phyloP scores from a whole-genome alignment of 371 early-diverging fungal genomes.

The Mortierella sp. region DNA sequence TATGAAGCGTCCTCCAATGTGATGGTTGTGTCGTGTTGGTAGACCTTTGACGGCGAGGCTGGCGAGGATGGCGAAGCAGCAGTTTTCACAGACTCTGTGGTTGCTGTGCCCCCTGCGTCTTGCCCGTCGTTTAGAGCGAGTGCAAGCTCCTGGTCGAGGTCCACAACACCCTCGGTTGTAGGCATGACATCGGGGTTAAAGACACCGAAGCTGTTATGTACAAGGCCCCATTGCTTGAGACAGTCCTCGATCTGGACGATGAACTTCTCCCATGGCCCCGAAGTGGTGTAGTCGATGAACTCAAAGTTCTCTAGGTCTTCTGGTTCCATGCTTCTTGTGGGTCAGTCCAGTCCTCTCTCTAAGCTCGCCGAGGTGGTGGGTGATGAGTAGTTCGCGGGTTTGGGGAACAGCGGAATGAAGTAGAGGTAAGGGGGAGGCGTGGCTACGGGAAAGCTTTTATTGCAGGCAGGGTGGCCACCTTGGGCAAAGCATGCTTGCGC shows the following conservation, averaged over 20 bases:
- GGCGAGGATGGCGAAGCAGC: not conserved
- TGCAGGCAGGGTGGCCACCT: no score
- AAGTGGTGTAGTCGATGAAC: constrained; percentile 53
- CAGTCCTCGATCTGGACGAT: constrained; percentile 51
- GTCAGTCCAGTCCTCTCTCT: constrained; percentile 52
- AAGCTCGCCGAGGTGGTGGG: not conserved
- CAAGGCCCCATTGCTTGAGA: constrained; percentile 43
- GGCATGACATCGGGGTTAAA: constrained; percentile 46
- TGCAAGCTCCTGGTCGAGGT: constrained; percentile 40
- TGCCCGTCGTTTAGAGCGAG: constrained; percentile 51
- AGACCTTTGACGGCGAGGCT: constrained; percentile 23
- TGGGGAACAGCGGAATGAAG: no score
- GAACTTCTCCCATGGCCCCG: constrained; percentile 53
- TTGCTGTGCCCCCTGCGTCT: constrained; percentile 19
- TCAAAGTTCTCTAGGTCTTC: constrained; percentile 55
- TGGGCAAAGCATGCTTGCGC: no score
- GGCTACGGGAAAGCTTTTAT: no score
- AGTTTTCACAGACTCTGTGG: not conserved
- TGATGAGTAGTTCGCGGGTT: not conserved
- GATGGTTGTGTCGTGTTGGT: constrained; percentile 28
- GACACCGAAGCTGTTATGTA: constrained; percentile 35
- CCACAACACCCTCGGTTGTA: constrained; percentile 6
- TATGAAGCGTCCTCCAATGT: constrained; percentile 26
- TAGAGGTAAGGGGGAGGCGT: no score
- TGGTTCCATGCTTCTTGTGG: constrained; percentile 10